Percentiles rank a stretch among this genome's conserved stretches.
Evolutionary conservation across 2,329 filamentous ascomycete genomes (phyloP).

Genomic region (Trichoderma guizhouense): DNA sequence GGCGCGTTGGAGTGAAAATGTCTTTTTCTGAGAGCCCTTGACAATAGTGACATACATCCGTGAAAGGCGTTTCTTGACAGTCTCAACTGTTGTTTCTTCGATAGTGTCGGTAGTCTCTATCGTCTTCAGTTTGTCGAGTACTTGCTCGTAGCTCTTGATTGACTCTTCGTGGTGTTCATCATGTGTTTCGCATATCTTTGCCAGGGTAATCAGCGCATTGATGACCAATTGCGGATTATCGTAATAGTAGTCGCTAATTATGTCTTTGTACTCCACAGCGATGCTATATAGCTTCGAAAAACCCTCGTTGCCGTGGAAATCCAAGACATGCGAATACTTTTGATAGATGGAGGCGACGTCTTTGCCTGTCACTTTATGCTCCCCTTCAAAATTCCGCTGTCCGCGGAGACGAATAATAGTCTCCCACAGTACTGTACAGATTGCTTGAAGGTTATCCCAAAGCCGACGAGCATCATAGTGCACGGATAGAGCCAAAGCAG

Average conservation of each 20-base stretch:
- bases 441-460: background rate
- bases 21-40: conserved; percentile 36
- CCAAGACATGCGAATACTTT: conserved; percentile 47
- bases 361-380: conserved; percentile 16
- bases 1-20: background rate
- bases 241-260: conserved; percentile 39
- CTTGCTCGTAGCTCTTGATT: conserved; percentile 44
- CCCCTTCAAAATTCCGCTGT: background rate
- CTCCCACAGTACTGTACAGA: background rate
- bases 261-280: conserved; percentile 46
- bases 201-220: conserved; percentile 37
- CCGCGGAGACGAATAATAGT: background rate
- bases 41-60: conserved; percentile 42
- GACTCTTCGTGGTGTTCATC: conserved; percentile 44
- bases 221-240: conserved; percentile 25
- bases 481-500: background rate
- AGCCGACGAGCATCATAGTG: background rate
- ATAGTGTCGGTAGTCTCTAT: background rate
- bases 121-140: background rate
- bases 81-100: conserved; percentile 36
- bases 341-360: conserved; percentile 40
- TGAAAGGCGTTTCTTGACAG: conserved; percentile 48
- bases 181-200: conserved; percentile 44
- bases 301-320: conserved; percentile 41
- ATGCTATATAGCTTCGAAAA: conserved; percentile 42